Evolutionary conservation across 768 basidiomycete species (phyloP).

Genomic region (Pleurotus pulmonarius): DNA sequence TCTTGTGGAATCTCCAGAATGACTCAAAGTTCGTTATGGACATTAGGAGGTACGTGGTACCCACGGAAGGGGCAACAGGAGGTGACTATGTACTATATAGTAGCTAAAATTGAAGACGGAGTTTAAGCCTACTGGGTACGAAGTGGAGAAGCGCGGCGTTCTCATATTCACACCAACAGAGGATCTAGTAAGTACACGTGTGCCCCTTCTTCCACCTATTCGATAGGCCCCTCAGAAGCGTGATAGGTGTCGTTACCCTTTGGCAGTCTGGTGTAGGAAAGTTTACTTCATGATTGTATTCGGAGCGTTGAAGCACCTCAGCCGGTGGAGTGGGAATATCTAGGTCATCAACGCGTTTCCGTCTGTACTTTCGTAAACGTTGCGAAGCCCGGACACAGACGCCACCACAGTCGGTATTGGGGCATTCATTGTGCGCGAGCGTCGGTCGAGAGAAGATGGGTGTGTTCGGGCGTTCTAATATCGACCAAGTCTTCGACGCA

Average conservation of each 20-base stretch:
- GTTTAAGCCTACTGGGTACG: too few species aligned
- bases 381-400: neutral
- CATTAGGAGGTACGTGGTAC: too few species aligned
- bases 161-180: too few species aligned
- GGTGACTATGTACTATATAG: too few species aligned
- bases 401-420: neutral
- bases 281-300: conserved; percentile 9
- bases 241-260: neutral
- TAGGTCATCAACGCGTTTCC: neutral
- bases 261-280: neutral
- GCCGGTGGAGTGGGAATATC: conserved; percentile 7
- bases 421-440: neutral
- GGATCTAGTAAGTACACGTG: too few species aligned
- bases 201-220: neutral
- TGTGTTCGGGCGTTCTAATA: conserved; percentile 15
- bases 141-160: too few species aligned
- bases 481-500: conserved; percentile 14
- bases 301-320: conserved; percentile 6
- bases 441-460: conserved; percentile 8
- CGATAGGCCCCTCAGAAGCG: neutral
- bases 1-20: too few species aligned
- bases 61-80: too few species aligned
- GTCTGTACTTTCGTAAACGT: neutral
- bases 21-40: too few species aligned
- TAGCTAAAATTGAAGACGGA: too few species aligned